These are phyloP conservation scores for Erythrophleum ivorense DNA, from an alignment of 331 rosid species.

Conservation along the genomic window DNA sequence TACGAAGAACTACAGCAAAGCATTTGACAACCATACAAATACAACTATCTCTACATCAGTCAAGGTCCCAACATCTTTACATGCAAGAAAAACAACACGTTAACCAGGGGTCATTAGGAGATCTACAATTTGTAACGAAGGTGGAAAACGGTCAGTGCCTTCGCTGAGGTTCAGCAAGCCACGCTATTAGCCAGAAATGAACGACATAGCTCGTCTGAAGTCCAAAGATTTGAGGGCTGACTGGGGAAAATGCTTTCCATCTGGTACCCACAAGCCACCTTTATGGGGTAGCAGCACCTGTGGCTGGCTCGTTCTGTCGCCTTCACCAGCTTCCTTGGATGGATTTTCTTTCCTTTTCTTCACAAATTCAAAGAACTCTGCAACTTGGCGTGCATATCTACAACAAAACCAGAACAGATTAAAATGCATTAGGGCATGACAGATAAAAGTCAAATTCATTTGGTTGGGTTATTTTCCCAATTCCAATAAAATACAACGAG, in stretches of 20 bases:
- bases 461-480: no score
- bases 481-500: no score
- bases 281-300: constrained; percentile 68
- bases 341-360: constrained; percentile 75
- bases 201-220: constrained; percentile 79
- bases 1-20: not conserved
- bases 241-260: constrained; percentile 65
- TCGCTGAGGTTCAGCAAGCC: not conserved
- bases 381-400: constrained; percentile 98
- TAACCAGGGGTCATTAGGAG: constrained; percentile 1
- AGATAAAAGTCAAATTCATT: not conserved
- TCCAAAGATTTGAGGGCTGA: constrained; percentile 70
- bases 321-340: constrained; percentile 50
- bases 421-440: not conserved
- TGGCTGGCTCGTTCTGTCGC: constrained; percentile 51
- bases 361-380: constrained; percentile 91
- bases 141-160: not conserved
- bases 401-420: constrained; percentile 37
- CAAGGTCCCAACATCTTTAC: constrained; percentile 30
- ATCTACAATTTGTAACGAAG: not conserved
- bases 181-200: constrained; percentile 64
- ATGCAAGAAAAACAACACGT: constrained; percentile 6
- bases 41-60: constrained; percentile 2
- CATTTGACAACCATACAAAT: constrained; percentile 12
- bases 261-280: constrained; percentile 80